Evolutionary conservation across 1,284 basidiomycete genomes (phyloP).

Genomic region (Apiotrichum sp.): DNA sequence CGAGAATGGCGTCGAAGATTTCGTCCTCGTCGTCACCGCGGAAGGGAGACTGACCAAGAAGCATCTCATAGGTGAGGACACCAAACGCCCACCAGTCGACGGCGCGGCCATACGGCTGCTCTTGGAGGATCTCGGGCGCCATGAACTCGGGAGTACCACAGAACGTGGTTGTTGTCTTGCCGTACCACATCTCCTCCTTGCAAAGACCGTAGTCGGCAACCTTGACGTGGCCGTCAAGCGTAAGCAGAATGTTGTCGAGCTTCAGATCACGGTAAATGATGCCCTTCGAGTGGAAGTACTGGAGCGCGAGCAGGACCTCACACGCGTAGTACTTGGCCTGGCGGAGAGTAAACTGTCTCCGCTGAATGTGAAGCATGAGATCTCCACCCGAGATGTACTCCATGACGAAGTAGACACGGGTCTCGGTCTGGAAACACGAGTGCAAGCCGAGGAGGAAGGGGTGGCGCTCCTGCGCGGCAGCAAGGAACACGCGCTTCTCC

Average conservation of each 20-base stretch:
- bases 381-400: constrained; percentile 72
- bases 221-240: constrained; percentile 95
- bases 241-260: constrained; percentile 95
- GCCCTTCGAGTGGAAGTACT: constrained; percentile 97
- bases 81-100: constrained; percentile 99
- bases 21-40: constrained; percentile 99
- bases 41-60: constrained; percentile 97
- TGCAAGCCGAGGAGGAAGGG: constrained; percentile 95
- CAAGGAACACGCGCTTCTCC: constrained; percentile 96
- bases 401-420: constrained; percentile 83
- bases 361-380: constrained; percentile 75
- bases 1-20: constrained; percentile 98
- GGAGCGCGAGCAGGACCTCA: constrained; percentile 92
- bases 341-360: constrained; percentile 70
- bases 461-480: constrained; percentile 91
- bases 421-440: constrained; percentile 99
- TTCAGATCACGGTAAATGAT: constrained; percentile 94
- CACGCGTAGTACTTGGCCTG: constrained; percentile 97
- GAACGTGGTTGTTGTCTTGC: constrained; percentile 96
- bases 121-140: constrained; percentile 98
- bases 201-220: constrained; percentile 99
- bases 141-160: constrained; percentile 99
- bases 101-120: constrained; percentile 95
- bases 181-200: constrained; percentile 98
- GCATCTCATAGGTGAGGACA: constrained; percentile 97